These are phyloP conservation scores for Poteriospumella lacustris DNA, from an alignment of 108 stramenopile genomes.

Conservation along the genomic window DNA sequence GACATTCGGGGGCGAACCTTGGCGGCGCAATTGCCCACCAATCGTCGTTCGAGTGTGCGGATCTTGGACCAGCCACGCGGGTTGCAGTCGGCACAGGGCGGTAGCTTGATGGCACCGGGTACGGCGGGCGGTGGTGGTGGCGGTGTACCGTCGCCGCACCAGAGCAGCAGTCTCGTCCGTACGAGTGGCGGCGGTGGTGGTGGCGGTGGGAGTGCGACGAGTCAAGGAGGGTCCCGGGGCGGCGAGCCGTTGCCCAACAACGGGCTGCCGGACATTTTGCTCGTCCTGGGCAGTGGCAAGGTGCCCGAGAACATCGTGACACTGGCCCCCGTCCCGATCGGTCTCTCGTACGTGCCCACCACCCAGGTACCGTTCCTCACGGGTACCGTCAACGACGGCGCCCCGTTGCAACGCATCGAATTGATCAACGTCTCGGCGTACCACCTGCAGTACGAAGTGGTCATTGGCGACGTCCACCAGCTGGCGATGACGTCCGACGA, in stretches of 20 bases:
- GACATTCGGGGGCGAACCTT: constrained; percentile 43
- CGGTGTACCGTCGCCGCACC: no score
- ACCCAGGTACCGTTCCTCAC: constrained; percentile 3
- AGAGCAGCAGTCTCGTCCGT: no score
- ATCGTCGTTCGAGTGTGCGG: neutral
- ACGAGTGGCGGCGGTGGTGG: no score
- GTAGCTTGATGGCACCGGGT: no score
- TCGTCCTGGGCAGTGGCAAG: neutral
- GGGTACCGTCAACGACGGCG: constrained; percentile 18
- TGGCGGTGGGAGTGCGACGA: no score
- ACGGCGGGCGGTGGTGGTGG: no score
- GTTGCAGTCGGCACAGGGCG: no score
- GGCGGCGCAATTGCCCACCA: no score
- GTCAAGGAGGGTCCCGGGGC: no score
- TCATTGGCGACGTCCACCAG: neutral
- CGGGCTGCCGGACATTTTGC: neutral
- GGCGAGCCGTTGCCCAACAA: no score
- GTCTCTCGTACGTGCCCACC: neutral
- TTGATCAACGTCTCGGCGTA: constrained; percentile 25
- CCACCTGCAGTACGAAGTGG: neutral
- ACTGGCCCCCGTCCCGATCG: constrained; percentile 32
- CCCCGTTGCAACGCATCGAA: constrained; percentile 31
- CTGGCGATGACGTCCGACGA: neutral
- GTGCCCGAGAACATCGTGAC: neutral
- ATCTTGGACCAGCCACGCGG: no score